Conservation (phyloP, 768 basidiomycete species). For the Coprinopsis sp. region DNA sequence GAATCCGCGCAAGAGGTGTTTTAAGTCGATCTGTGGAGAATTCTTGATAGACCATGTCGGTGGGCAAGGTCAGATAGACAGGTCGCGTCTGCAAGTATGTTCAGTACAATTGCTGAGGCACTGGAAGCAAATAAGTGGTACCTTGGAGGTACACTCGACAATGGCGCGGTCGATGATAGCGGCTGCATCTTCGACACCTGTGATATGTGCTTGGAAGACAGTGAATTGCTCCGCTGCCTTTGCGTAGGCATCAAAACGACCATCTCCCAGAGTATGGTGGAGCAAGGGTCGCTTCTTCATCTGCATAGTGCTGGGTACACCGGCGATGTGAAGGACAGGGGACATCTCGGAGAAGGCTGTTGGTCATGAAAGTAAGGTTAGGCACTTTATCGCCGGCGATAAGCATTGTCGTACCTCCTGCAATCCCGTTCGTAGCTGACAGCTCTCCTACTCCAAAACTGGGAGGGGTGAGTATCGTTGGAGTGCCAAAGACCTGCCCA, state of each 20-base stretch:
- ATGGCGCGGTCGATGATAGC: slow-evolving; percentile 77
- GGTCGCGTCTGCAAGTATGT: slow-evolving; percentile 58
- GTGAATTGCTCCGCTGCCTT: slow-evolving; percentile 76
- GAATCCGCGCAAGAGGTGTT: slow-evolving; percentile 47
- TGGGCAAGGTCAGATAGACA: slow-evolving; percentile 84
- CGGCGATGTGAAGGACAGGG: slow-evolving; percentile 84
- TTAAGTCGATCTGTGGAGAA: slow-evolving; percentile 62
- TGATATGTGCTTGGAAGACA: slow-evolving; percentile 58
- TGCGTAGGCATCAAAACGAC: slow-evolving; percentile 76
- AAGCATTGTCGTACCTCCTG: slow-evolving; percentile 45
- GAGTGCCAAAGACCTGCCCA: background rate
- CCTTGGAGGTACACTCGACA: slow-evolving; percentile 57
- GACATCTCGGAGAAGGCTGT: slow-evolving; percentile 81
- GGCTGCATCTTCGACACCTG: slow-evolving; percentile 48
- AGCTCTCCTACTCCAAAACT: slow-evolving; percentile 91
- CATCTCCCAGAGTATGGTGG: slow-evolving; percentile 87
- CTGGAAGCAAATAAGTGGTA: slow-evolving; percentile 23
- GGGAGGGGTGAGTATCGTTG: background rate
- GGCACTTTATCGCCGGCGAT: background rate
- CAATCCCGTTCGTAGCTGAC: slow-evolving; percentile 80
- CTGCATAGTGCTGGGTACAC: slow-evolving; percentile 69
- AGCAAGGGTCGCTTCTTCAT: slow-evolving; percentile 68
- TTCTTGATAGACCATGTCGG: slow-evolving; percentile 68
- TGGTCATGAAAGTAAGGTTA: background rate
- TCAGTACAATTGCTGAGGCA: background rate